Conservation (phyloP, 2,329 filamentous ascomycete genomes). For the Fusarium sp. region DNA sequence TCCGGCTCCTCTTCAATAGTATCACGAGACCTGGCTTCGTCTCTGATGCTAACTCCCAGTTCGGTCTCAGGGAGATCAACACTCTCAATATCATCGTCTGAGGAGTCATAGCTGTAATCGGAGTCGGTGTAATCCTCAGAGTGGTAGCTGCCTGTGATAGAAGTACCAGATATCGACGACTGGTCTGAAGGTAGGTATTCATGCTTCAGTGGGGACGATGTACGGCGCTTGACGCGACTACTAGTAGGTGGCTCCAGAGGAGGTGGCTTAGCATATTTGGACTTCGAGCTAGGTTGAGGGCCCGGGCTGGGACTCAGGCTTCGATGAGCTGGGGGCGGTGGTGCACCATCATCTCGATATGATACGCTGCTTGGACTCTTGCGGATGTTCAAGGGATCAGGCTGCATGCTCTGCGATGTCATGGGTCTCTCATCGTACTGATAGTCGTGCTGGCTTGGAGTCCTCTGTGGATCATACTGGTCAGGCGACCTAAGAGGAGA, state of each 20-base stretch:
- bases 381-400: slow-evolving; percentile 56
- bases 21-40: slow-evolving; percentile 63
- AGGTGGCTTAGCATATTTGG: slow-evolving; percentile 55
- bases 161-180: slow-evolving; percentile 71
- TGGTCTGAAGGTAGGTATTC: slow-evolving; percentile 90
- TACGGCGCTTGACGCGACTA: slow-evolving; percentile 73
- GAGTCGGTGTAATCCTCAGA: slow-evolving; percentile 61
- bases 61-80: slow-evolving; percentile 71
- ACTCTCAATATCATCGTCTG: slow-evolving; percentile 68
- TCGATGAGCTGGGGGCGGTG: slow-evolving; percentile 68
- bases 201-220: slow-evolving; percentile 94
- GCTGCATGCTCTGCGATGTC: slow-evolving; percentile 56
- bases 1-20: slow-evolving; percentile 34
- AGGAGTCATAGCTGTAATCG: slow-evolving; percentile 62
- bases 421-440: slow-evolving; percentile 48
- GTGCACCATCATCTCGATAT: slow-evolving; percentile 67
- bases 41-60: slow-evolving; percentile 69
- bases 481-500: slow-evolving; percentile 46
- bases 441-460: slow-evolving; percentile 55
- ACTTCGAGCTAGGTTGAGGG: slow-evolving; percentile 47
- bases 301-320: slow-evolving; percentile 53
- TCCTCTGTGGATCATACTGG: slow-evolving; percentile 50
- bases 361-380: slow-evolving; percentile 51
- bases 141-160: slow-evolving; percentile 66
- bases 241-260: slow-evolving; percentile 62